phyloP scores from a whole-genome alignment of 2,329 filamentous ascomycete species.

The Aureobasidium sp. region DNA sequence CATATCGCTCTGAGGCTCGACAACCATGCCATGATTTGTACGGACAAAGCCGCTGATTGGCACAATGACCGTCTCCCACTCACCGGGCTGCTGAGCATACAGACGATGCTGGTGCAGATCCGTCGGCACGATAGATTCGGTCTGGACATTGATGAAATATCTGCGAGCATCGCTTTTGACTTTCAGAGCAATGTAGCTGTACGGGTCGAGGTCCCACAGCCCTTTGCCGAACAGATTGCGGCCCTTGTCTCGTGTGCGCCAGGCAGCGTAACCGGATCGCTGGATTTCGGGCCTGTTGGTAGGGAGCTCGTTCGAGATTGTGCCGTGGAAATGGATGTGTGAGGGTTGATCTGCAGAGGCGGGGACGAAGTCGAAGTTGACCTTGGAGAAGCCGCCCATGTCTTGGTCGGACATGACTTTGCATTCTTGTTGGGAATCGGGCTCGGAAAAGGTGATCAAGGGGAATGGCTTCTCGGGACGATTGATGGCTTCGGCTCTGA shows the following conservation, averaged over 20 bases:
- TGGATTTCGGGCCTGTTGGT: slow-evolving; percentile 65
- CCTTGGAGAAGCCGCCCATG: slow-evolving; percentile 78
- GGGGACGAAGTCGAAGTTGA: slow-evolving; percentile 59
- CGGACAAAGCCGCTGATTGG: slow-evolving; percentile 89
- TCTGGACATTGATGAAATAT: slow-evolving; percentile 94
- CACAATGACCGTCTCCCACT: slow-evolving; percentile 94
- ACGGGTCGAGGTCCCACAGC: slow-evolving; percentile 85
- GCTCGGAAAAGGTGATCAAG: slow-evolving; percentile 56
- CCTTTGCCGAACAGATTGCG: slow-evolving; percentile 78
- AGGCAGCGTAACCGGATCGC: slow-evolving; percentile 81
- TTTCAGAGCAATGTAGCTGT: slow-evolving; percentile 77
- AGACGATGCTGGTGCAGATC: slow-evolving; percentile 93
- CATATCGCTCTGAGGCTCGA: slow-evolving; percentile 89
- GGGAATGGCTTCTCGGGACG: slow-evolving; percentile 56
- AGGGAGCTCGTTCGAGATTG: slow-evolving; percentile 80
- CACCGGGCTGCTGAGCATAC: slow-evolving; percentile 67
- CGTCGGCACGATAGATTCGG: slow-evolving; percentile 86
- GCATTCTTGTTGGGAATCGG: slow-evolving; percentile 38
- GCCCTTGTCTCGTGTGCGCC: slow-evolving; percentile 70
- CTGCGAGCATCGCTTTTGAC: slow-evolving; percentile 85
- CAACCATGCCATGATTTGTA: slow-evolving; percentile 84
- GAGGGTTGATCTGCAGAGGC: slow-evolving; percentile 44
- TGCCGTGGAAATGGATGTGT: slow-evolving; percentile 78
- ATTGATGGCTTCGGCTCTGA: slow-evolving; percentile 63
- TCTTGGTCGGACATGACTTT: slow-evolving; percentile 72